phyloP scores from a whole-genome alignment of 306 rosid genomes.

The Cucumis cinereus region DNA sequence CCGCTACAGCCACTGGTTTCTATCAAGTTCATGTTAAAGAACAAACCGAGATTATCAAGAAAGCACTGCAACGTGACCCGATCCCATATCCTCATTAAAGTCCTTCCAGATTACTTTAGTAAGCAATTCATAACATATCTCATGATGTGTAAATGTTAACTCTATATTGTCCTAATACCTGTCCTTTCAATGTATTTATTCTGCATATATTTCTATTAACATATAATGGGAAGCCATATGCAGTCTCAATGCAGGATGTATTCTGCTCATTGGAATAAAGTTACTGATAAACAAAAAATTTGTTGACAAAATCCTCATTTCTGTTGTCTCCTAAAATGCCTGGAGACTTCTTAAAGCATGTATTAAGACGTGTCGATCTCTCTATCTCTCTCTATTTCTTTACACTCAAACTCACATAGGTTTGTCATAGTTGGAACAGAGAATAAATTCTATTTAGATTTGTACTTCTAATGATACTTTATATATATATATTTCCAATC shows the following conservation, averaged over 20 bases:
- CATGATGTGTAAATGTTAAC: not conserved
- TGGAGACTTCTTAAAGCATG: not conserved
- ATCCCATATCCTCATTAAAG: conserved; percentile 24
- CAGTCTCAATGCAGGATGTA: conserved; percentile 3
- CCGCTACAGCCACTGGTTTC: conserved; percentile 90
- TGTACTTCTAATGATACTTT: not conserved
- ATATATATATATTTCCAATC: not conserved
- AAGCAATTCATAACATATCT: conserved; percentile 2
- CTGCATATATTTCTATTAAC: not conserved
- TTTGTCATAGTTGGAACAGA: not conserved
- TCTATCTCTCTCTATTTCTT: not conserved
- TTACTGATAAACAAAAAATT: not conserved
- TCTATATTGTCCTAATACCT: not conserved
- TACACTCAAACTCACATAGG: not conserved
- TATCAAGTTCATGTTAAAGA: conserved; percentile 69
- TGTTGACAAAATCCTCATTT: not conserved
- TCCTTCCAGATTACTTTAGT: not conserved
- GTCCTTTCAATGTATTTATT: not conserved
- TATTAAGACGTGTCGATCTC: not conserved
- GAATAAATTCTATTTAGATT: not conserved
- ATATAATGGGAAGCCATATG: not conserved
- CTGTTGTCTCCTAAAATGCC: not conserved
- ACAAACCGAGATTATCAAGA: conserved; percentile 59
- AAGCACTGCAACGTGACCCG: conserved; percentile 64
- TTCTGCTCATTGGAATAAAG: conserved; percentile 2